Conservation (phyloP, 1,284 basidiomycete genomes). For the Quambalaria eucalypti region DNA sequence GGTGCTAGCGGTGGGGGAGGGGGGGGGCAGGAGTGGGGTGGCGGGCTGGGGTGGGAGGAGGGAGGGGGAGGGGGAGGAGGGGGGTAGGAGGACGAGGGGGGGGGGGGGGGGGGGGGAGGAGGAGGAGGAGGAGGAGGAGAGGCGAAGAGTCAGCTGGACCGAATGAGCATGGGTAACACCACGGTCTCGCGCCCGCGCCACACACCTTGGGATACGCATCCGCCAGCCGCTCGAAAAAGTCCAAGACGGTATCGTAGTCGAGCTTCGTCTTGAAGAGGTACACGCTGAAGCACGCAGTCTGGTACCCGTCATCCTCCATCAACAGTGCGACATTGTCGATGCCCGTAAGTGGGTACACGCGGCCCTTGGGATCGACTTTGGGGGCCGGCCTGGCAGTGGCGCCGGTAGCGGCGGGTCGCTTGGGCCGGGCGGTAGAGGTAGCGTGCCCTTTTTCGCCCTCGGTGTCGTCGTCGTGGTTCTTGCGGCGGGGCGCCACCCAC, state of each 20-base stretch:
- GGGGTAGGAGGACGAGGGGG: no score
- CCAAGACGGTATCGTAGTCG: slow-evolving; percentile 36
- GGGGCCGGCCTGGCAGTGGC: slow-evolving; percentile 9
- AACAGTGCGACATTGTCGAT: slow-evolving; percentile 44
- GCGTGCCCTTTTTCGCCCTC: not conserved
- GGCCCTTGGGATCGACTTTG: slow-evolving; percentile 19
- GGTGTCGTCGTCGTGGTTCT: not conserved
- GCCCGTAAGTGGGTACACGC: slow-evolving; percentile 33
- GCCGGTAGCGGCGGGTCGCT: slow-evolving; percentile 9
- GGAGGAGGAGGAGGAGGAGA: no score
- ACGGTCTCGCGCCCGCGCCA: no score
- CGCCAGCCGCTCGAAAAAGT: slow-evolving; percentile 40
- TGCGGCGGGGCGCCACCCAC: not conserved
- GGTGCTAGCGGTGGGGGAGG: no score
- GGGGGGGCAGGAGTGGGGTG: no score
- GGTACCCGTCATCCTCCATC: slow-evolving; percentile 43
- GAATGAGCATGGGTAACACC: no score
- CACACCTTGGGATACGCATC: slow-evolving; percentile 42
- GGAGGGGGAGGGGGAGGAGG: no score
- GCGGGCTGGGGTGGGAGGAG: no score
- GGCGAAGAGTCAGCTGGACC: no score
- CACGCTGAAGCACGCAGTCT: slow-evolving; percentile 43
- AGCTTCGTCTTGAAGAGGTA: slow-evolving; percentile 43
- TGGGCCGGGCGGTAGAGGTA: not conserved
- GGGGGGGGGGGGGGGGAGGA: no score